Evolutionary conservation across 2,329 filamentous ascomycete species (phyloP), one percentile per base, ranked within the genome.

Genomic region (Colletotrichum filicis): DNA sequence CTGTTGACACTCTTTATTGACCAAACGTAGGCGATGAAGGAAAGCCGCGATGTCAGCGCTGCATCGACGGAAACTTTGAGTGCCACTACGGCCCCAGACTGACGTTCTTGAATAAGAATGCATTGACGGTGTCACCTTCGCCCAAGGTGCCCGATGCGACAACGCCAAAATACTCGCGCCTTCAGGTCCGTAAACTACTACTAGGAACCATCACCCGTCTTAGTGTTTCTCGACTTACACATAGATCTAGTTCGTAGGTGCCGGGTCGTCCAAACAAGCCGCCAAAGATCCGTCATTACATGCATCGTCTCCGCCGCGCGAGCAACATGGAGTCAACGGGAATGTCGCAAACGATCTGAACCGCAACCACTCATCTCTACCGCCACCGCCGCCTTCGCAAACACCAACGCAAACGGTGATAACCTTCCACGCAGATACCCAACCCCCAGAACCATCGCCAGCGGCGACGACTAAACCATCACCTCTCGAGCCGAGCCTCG

Each of bases 1-100:
- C 26, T n/a, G n/a, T 32, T 12, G 5, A 58, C 16, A 5, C 24
- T 6, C 2, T 24, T 61, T 26, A 7, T 37, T 16, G 14, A 28
- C 26, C n/a, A 32, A 24, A 11, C n/a, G 24, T 68, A 88, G 86
- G 87, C 72, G 87, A 89, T 71, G 87, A 89, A 78, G 79, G 79
- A 16, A 88, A 87, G 74, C 87, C 87, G 4, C 78, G 78, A 3
- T 89, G 87, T 56, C 83, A 82, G 56, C 85, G 87, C 74, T 89
- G 87, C 71, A 77, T 83, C 19, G 80, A 82, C 1, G 84, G 86
- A 42, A 82, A 83, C 9, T 83, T 87, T 35, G 81, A 85, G 55
- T 89, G 87, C 77, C 82, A 83, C 46, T 89, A 88, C 75, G 85
- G 85, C 12, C 81, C 84, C 3, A 80, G 83, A 22, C 79, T 88